Evolutionary conservation across 148 eudicot genomes (phyloP), one percentile per base, ranked within the genome.

Genomic region (Chenopodium suecicum): DNA sequence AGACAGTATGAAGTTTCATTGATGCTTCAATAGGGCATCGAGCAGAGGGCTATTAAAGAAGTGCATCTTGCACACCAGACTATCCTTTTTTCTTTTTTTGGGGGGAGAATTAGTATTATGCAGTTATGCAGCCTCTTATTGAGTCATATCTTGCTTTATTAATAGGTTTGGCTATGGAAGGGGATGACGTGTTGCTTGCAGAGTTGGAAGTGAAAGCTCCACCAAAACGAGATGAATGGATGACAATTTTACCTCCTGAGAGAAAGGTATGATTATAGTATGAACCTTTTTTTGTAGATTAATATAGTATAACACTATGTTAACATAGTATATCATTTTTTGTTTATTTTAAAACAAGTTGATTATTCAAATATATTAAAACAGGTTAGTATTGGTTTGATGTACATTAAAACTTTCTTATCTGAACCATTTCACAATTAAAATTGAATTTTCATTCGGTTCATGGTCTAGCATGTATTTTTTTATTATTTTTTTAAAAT

Each of bases 151-250:
- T 37, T 87, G 67, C 78, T 65, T 48, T 56, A n/a, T 67, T 82
- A 75, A 65, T 88, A 95, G 98, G 98, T 78, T 80, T 95, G 83
- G 84, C 97, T 48, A 93, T 93, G 96, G 98, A 95, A 85, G 97
- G 98, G 74, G 98, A 95, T 89, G 97, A 93, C 86, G 81, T 89
- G 77, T 93, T 95, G 66, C 87, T 95, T 75, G 98, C 96, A 27
- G 94, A 92, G 65, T 71, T 83, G 83, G 93, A 93, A 20, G 86
- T 81, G 48, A 92, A 93, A 91, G 92, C 50, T 67, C 94, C 86
- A 58, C 91, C 88, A 9, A 89, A 85, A 89, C 91, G 99, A 88
- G 98, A 95, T 82, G 99, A 95, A 90, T 95, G 99, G 99, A 95
- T 95, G 99, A 95, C 99, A 31, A 84, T 91, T 7, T 86, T 95